Conservation (phyloP, 768 basidiomycete genomes). For the Steccherinum ochraceum region DNA sequence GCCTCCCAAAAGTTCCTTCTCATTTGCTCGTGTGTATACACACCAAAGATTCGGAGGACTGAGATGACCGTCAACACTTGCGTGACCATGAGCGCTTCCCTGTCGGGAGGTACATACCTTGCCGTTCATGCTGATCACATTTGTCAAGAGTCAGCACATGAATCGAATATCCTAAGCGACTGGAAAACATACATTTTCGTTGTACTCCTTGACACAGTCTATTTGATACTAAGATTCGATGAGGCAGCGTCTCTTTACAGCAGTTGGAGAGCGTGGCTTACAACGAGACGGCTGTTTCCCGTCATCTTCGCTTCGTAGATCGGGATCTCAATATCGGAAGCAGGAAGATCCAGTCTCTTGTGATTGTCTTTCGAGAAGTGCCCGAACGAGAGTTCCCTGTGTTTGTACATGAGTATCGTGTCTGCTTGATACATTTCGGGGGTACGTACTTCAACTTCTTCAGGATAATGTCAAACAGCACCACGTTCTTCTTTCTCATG, state of each 20-base stretch:
- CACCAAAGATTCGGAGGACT: constrained; percentile 44
- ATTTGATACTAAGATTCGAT: constrained; percentile 13
- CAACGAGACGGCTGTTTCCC: constrained; percentile 22
- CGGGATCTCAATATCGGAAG: constrained; percentile 37
- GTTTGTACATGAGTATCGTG: no score
- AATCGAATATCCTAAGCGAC: neutral
- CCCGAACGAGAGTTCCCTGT: constrained; percentile 63
- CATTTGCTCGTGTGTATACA: constrained; percentile 42
- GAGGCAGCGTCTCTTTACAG: constrained; percentile 8
- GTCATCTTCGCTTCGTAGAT: constrained; percentile 64
- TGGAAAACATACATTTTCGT: constrained; percentile 10
- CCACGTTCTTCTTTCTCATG: constrained; percentile 27
- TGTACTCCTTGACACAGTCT: constrained; percentile 17
- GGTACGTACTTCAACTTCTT: constrained; percentile 61
- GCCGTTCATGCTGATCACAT: constrained; percentile 24
- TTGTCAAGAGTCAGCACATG: neutral
- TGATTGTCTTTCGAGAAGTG: constrained; percentile 65
- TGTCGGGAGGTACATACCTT: constrained; percentile 25
- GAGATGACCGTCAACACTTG: neutral
- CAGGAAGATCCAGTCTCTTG: constrained; percentile 39
- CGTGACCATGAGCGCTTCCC: neutral
- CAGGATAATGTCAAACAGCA: constrained; percentile 43
- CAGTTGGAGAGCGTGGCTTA: constrained; percentile 19
- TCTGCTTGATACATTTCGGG: neutral
- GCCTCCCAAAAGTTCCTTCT: constrained; percentile 40